phyloP scores from a whole-genome alignment of 1,284 basidiomycete genomes.

The Rugosomyces carneus region DNA sequence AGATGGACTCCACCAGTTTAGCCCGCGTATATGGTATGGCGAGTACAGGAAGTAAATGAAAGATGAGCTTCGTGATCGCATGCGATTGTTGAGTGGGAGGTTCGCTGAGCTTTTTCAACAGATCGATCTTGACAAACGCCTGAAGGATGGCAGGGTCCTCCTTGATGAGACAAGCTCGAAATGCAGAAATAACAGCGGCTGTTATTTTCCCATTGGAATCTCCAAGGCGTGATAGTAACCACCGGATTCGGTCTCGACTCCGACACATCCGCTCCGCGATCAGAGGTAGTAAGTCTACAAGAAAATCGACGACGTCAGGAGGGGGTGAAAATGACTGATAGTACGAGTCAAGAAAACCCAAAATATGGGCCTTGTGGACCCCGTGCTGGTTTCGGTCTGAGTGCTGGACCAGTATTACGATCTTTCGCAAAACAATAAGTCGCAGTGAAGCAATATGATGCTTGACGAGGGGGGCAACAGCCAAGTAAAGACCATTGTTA shows the following conservation, averaged over 20 bases:
- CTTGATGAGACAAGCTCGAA: slow-evolving; percentile 9
- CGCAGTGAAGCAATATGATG: slow-evolving; percentile 11
- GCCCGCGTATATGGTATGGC: slow-evolving; percentile 13
- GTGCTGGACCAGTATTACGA: slow-evolving; percentile 9
- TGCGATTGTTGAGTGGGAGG: slow-evolving; percentile 11
- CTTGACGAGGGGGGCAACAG: slow-evolving; percentile 12
- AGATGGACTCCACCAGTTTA: slow-evolving; percentile 5
- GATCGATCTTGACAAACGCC: slow-evolving; percentile 7
- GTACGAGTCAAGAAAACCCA: slow-evolving; percentile 9
- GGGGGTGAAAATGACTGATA: slow-evolving; percentile 12
- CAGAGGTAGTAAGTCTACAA: slow-evolving; percentile 9
- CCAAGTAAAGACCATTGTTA: slow-evolving; percentile 11
- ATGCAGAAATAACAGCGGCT: slow-evolving; percentile 5
- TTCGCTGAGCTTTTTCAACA: slow-evolving; percentile 10
- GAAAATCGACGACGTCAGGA: slow-evolving; percentile 11
- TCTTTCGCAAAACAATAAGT: slow-evolving; percentile 8
- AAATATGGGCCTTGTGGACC: slow-evolving; percentile 9
- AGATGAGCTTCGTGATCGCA: slow-evolving; percentile 9
- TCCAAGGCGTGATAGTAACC: slow-evolving; percentile 11
- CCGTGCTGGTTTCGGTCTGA: slow-evolving; percentile 12
- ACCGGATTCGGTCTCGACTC: slow-evolving; percentile 3
- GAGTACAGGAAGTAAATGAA: slow-evolving; percentile 11
- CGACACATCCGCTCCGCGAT: slow-evolving; percentile 13
- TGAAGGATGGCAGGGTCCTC: slow-evolving; percentile 7
- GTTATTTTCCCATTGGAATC: slow-evolving; percentile 12